phyloP scores from a whole-genome alignment of 139 green algal genomes.

The Diplosphaera chodatii region DNA sequence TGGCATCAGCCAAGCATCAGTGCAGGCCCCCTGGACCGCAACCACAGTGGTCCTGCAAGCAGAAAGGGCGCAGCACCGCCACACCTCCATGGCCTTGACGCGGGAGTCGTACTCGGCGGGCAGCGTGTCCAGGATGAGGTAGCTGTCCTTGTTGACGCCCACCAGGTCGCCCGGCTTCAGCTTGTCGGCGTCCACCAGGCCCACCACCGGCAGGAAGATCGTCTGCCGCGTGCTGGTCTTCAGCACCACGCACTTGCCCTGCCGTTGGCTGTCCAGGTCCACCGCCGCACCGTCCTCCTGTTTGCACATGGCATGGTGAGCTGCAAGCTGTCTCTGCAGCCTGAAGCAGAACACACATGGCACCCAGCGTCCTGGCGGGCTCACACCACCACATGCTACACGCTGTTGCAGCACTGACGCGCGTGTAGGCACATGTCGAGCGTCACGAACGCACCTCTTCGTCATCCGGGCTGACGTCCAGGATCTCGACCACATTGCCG shows the following conservation, averaged over 20 bases:
- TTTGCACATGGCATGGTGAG: no score
- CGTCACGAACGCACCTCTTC: no score
- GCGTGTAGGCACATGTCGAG: no score
- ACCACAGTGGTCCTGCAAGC: no score
- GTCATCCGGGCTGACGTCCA: slow-evolving; percentile 89
- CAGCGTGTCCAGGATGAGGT: slow-evolving; percentile 96
- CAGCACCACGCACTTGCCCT: slow-evolving; percentile 94
- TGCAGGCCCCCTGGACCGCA: no score
- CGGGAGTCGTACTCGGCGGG: slow-evolving; percentile 96
- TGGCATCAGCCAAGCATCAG: no score
- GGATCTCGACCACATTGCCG: slow-evolving; percentile 93
- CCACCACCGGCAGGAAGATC: slow-evolving; percentile 97
- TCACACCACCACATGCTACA: no score
- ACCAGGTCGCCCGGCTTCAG: slow-evolving; percentile 91
- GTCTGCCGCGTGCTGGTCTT: slow-evolving; percentile 97
- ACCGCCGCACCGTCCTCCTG: slow-evolving; percentile 61
- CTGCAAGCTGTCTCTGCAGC: no score
- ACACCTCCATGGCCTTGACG: slow-evolving; percentile 84
- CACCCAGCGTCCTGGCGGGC: no score
- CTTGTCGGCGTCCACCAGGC: slow-evolving; percentile 84
- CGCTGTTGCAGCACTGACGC: no score
- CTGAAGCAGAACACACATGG: no score
- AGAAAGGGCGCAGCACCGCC: no score
- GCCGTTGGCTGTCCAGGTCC: slow-evolving; percentile 86
- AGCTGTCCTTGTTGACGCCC: slow-evolving; percentile 99